Evolutionary conservation across 2,329 filamentous ascomycete genomes (phyloP), one percentile per base, ranked within the genome.

Genomic region (Huntiella decipiens): DNA sequence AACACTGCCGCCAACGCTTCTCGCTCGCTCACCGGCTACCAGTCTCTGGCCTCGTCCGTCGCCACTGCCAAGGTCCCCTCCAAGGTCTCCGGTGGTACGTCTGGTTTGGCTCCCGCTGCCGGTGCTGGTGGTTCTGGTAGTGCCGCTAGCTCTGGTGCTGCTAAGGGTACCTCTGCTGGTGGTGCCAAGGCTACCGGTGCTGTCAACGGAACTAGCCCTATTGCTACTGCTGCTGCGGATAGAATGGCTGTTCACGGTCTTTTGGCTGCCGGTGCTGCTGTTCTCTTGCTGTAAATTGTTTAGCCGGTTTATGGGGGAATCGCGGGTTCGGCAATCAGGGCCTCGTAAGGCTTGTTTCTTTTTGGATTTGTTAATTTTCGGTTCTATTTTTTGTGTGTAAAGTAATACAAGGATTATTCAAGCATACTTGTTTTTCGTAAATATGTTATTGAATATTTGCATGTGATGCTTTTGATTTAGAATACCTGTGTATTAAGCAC

Each of bases 1-100:
- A 68, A 79, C 77, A 66, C 68, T 31, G 53, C 61, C 17, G 64
- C 65, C 55, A 77, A 77, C 60, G 50, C 67, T 3, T 56, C 65
- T 35, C 66, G 70, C 51, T 68, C 70, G 32, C 63, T 79, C 11
- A 56, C 60, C 2, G 61, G 62, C 52, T 74, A 70, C 65, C 65
- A 64, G 58, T 38, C 51, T 2, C 50, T 61, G 32, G 65, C 68
- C 22, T 54, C 57, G 32, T 59, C 54, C 36, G 58, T 60, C 48
- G 51, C 54, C 34, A 35, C 17, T 36, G 48, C 57, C 38, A 52
- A 55, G 34, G 51, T 54, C 36, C 53, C 55, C 35, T 54, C 49
- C n/a, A 42, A 43, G 32, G 19, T 39, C 12, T 44, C 41, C n/a
- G 49, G 45, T 7, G 46, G 43, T 37, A 40, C 35, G 11, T 19